Percentiles rank a stretch among this genome's conserved stretches.
phyloP scores from a whole-genome alignment of 352 stramenopile species.

The Elongisporangium anandrum region DNA sequence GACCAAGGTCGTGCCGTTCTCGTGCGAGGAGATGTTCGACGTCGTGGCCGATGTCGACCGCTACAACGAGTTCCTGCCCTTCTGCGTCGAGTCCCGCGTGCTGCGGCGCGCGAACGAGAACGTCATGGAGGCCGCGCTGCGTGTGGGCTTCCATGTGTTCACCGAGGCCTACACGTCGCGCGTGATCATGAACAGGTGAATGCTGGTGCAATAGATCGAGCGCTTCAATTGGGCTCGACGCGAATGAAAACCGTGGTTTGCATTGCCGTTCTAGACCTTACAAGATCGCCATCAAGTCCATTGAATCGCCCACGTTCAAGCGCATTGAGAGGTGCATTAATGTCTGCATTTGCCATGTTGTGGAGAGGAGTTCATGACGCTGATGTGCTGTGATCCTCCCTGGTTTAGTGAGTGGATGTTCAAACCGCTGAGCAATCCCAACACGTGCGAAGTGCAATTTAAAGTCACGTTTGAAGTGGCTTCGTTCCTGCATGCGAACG shows the following conservation, averaged over 20 bases:
- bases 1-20: slow-evolving; percentile 73
- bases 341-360: no score
- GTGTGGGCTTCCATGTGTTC: slow-evolving; percentile 79
- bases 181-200: slow-evolving; percentile 68
- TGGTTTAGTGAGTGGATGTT: slow-evolving; percentile 65
- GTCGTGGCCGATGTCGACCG: slow-evolving; percentile 69
- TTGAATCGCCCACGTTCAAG: slow-evolving; percentile 84
- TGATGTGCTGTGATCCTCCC: background rate
- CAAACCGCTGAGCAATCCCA: slow-evolving; percentile 31
- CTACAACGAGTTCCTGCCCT: slow-evolving; percentile 77
- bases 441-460: slow-evolving; percentile 68
- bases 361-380: background rate
- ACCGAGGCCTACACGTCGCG: slow-evolving; percentile 81
- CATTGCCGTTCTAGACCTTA: slow-evolving; percentile 29
- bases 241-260: background rate
- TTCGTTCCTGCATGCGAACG: slow-evolving; percentile 75
- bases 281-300: slow-evolving; percentile 70
- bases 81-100: slow-evolving; percentile 76
- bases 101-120: slow-evolving; percentile 66
- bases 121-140: slow-evolving; percentile 72
- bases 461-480: slow-evolving; percentile 81
- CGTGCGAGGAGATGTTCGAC: slow-evolving; percentile 72
- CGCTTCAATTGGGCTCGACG: background rate
- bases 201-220: background rate
- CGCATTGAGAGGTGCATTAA: slow-evolving; percentile 81